These are phyloP conservation scores for Volvox reticuliferus DNA, from an alignment of 139 green algal species.

Conservation along the genomic window DNA sequence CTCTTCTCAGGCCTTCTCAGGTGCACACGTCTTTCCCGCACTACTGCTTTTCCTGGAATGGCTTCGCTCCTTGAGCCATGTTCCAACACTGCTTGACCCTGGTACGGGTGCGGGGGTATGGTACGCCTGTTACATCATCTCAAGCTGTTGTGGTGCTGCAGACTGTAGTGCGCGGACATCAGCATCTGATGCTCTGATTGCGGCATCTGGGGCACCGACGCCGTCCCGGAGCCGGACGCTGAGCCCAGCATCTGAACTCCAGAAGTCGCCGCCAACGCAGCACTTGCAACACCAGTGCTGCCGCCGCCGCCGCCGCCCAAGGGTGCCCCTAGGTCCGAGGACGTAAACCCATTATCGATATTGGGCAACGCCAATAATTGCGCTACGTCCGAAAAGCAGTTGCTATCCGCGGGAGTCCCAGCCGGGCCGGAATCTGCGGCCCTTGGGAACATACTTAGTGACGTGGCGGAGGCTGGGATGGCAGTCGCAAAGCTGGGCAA, in stretches of 20 bases:
- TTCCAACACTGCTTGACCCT: no score
- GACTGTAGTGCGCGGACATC: background rate
- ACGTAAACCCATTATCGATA: background rate
- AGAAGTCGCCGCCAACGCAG: background rate
- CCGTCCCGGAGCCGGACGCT: slow-evolving; percentile 7
- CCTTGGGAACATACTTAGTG: background rate
- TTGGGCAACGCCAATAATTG: slow-evolving; percentile 15
- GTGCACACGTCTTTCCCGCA: no score
- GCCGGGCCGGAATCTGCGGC: background rate
- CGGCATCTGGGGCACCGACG: slow-evolving; percentile 32
- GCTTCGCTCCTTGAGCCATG: no score
- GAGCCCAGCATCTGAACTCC: background rate
- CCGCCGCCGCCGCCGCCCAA: background rate
- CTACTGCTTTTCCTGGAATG: no score
- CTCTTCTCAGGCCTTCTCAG: no score
- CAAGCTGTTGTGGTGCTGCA: background rate
- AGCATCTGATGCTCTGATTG: slow-evolving; percentile 6
- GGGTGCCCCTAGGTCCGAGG: background rate
- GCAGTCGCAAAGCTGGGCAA: background rate
- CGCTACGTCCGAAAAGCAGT: slow-evolving; percentile 21
- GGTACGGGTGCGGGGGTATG: no score
- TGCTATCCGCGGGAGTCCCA: background rate
- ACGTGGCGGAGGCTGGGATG: background rate
- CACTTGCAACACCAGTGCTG: background rate
- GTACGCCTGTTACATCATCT: background rate